Evolutionary conservation across 176 grass and related monocot genomes (phyloP).

Genomic region (Aegilops bicornis): DNA sequence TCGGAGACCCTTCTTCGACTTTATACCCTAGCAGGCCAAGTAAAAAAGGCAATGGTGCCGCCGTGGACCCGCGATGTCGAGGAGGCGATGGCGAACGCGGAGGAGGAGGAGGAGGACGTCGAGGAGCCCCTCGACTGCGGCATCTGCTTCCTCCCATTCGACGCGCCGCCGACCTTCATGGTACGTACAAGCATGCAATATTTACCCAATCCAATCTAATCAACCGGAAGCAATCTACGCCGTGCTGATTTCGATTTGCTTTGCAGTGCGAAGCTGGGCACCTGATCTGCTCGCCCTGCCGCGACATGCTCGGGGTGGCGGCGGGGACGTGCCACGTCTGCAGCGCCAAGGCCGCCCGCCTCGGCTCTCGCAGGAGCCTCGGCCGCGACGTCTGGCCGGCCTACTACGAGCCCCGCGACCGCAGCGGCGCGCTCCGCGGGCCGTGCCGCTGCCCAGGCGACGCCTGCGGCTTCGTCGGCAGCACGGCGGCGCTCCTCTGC

Average conservation of each 20-base stretch:
- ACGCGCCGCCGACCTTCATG: neutral
- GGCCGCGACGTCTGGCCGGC: neutral
- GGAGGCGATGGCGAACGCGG: neutral
- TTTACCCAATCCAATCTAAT: neutral
- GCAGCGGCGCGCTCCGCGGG: neutral
- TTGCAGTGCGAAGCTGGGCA: slow-evolving; percentile 18
- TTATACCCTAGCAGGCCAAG: neutral
- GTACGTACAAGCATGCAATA: neutral
- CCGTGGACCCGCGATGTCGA: neutral
- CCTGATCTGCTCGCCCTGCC: slow-evolving; percentile 18
- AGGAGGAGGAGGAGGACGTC: neutral
- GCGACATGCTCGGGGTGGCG: neutral
- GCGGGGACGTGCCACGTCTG: slow-evolving; percentile 14
- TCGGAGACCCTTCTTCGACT: neutral
- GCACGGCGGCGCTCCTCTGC: neutral
- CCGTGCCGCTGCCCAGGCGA: neutral
- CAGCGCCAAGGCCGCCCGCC: neutral
- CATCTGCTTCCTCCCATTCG: neutral
- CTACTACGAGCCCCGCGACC: neutral
- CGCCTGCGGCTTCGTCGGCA: neutral
- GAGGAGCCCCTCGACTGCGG: neutral
- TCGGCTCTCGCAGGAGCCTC: neutral
- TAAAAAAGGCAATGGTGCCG: neutral
- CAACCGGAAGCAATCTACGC: neutral
- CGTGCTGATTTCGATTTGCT: neutral